phyloP scores from a whole-genome alignment of 306 rosid genomes.

The Echinosophora koreensis region DNA sequence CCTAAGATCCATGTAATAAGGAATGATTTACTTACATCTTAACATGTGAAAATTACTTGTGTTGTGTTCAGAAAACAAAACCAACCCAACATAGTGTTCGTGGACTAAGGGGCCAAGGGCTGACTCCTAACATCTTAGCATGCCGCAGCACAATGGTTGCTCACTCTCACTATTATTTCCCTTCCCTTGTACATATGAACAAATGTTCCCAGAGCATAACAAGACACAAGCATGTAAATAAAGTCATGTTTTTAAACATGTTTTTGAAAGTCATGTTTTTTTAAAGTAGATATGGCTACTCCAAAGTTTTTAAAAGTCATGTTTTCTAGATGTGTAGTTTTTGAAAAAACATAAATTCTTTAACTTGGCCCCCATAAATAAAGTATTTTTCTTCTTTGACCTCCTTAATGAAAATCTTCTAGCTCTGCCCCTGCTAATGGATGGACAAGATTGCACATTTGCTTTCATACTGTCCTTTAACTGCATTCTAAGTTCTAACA shows the following conservation, averaged over 20 bases:
- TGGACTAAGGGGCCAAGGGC: constrained; percentile 77
- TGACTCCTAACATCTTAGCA: constrained; percentile 78
- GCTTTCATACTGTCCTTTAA: constrained; percentile 39
- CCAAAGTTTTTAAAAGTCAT: too few species aligned
- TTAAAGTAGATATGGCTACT: too few species aligned
- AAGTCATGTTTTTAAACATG: too few species aligned
- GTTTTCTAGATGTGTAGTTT: too few species aligned
- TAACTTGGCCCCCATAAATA: too few species aligned
- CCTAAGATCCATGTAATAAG: constrained; percentile 16
- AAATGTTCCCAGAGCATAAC: background rate
- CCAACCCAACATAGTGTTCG: constrained; percentile 93
- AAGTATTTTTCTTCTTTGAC: too few species aligned
- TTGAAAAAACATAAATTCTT: too few species aligned
- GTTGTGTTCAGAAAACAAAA: constrained; percentile 72
- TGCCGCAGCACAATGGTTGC: constrained; percentile 82
- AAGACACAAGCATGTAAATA: background rate
- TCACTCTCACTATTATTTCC: constrained; percentile 28
- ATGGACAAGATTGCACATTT: constrained; percentile 11
- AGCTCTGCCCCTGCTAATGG: too few species aligned
- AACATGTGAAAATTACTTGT: constrained; percentile 33
- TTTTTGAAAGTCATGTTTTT: too few species aligned
- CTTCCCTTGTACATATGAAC: background rate
- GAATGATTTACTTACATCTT: constrained; percentile 37
- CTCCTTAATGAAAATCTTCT: too few species aligned
- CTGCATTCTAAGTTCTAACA: constrained; percentile 32